Base-by-base conservation (phyloP, 1,284 basidiomycete species). In the Porodaedalea pini region DNA sequence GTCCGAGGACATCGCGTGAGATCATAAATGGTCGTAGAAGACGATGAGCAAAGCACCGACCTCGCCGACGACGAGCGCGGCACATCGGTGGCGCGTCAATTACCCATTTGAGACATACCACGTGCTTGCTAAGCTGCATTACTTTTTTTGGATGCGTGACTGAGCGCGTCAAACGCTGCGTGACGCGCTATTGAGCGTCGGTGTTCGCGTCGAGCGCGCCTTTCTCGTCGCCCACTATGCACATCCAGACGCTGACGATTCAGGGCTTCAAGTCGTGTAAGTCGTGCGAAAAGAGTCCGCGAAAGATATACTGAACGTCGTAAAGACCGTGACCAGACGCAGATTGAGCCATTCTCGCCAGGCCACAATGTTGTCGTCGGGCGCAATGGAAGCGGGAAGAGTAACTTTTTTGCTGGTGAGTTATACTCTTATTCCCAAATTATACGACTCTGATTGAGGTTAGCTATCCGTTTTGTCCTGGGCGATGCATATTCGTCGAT, bases 401-500 rank as follows among this genome's bases (percentile, higher is more conserved):
- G 91, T 67, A 98, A 98, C 71, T 97, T 98, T 78, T 98, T 98
- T 71, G 87, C 91, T 39, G 91, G 91, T 89, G 60, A 62, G 82
- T 67, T 51, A 10, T 15, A 49, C 6, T 37, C 21, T 19, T 17
- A 13, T 39, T 45, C 23, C 4, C 11, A 17, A 19, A 36, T 3
- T 21, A 29, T 44, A 34, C 25, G 27, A 1, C 4, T 7, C 37
- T 11, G 31, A 49, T 40, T 11, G 17, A 21, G 57, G 40, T 34
- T 58, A 91, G 93, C 95, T 17, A 97, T 98, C 67, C 90, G 96
- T 7, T 99, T 99, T 67, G 96, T 99, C 2, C 80, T 99, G 5
- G 95, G 94, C 4, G 97, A 99, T 76, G 94, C 95, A 25, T 98
- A 99, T 68, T 95, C 93, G 0, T 95, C 92, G 37, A 91, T 99